A percentile compares a stretch with the other conserved stretches of the same genome.
These are phyloP conservation scores for Diversispora eburnea DNA, from an alignment of 192 early-diverging fungal species.

Conservation along the genomic window DNA sequence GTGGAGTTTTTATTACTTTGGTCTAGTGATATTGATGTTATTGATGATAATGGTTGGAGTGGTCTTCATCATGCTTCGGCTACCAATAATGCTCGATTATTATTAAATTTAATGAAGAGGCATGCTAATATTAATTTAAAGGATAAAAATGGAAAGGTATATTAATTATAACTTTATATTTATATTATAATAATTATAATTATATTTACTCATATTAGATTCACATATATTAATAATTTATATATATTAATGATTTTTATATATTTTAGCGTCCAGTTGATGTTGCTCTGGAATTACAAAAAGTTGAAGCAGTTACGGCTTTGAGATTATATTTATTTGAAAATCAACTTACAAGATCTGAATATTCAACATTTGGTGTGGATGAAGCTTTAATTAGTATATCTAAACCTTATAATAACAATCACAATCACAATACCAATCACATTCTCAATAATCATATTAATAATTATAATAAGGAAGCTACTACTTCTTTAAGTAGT, in stretches of 20 bases:
- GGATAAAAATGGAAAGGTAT: constrained; percentile 65
- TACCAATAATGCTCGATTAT: constrained; percentile 63
- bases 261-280: constrained; percentile 47
- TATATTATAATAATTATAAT: no score
- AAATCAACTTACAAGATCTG: constrained; percentile 35
- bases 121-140: constrained; percentile 69
- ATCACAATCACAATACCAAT: neutral
- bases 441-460: no score
- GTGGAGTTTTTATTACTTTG: constrained; percentile 81
- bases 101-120: constrained; percentile 67
- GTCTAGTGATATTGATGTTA: constrained; percentile 66
- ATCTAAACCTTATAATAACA: constrained; percentile 22
- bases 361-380: constrained; percentile 26
- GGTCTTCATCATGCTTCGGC: constrained; percentile 72
- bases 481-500: no score
- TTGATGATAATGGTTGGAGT: constrained; percentile 63
- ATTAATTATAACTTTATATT: no score
- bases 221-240: neutral
- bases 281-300: constrained; percentile 50
- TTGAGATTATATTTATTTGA: constrained; percentile 45
- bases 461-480: no score
- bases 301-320: constrained; percentile 52
- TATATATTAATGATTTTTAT: neutral
- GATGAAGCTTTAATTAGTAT: constrained; percentile 24
- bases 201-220: no score